Base-by-base conservation (phyloP, 306 rosid genomes). In the Lathyrus aphaca region DNA sequence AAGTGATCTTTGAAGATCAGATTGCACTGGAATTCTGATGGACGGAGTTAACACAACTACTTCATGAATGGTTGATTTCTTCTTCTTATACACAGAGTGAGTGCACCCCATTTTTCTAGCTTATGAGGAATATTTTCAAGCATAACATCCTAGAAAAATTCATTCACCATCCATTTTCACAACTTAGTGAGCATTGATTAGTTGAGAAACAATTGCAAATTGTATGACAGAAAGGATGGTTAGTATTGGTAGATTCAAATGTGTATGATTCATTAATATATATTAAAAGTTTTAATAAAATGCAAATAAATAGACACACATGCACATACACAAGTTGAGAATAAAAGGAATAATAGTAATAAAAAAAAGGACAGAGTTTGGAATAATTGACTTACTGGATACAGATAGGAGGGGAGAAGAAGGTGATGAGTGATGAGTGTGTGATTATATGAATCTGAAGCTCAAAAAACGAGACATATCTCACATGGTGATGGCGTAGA, bases 401-500 rank as follows among this genome's bases (percentile, higher is more conserved):
- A 72, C 82, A 86, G 89, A 84, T 83, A 72, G 82, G 80, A 87
- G 10, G 64, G 18, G 60, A 71, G 72, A 74, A 66, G 54, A 25
- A 30, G 61, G 51, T 35, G 15, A 45, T 1, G 15, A 14, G 19
- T 35, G 15, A 45, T 4, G 15, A 14, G 56, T 54, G 23, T 54
- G 15, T 54, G 35, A 21, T 8, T 23, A 35, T 5, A 3, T 56
- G 75, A 77, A 55, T 71, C 38, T 71, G 82, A 82, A 85, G 96
- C 91, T 79, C 91, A 67, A 79, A 32, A 71, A 81, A 74, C 98
- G 86, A 93, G 94, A 67, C 86, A 80, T 54, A 42, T 61, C 73
- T 88, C 98, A 90, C 98, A 91, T 90, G 98, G 95, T 80, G 59
- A 58, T 59, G 39, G 72, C 94, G 86, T 62, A 69, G 57, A 80